Percentiles rank a stretch among this genome's conserved stretches.
These are phyloP conservation scores for Penicillium bovifimosum DNA, from an alignment of 495 filamentous ascomycete species.

Conservation along the genomic window DNA sequence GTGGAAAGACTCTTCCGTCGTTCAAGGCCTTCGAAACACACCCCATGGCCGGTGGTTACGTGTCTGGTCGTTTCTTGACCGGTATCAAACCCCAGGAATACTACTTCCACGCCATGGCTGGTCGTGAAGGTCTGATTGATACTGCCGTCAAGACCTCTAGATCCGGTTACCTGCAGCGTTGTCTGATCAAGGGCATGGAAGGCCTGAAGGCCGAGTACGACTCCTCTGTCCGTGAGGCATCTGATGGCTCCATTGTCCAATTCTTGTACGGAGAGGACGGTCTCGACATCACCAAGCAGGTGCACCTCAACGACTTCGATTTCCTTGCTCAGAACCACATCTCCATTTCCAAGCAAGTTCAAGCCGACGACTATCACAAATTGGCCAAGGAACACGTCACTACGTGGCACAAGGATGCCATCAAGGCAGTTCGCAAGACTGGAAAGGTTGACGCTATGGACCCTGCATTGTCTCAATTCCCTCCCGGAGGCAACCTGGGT, in stretches of 20 bases:
- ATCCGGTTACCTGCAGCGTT: conserved; percentile 95
- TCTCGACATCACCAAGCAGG: conserved; percentile 88
- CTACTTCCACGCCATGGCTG: conserved; percentile 99
- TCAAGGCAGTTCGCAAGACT: conserved; percentile 72
- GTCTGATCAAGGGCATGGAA: conserved; percentile 99
- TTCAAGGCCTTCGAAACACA: conserved; percentile 89
- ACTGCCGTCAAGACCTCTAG: conserved; percentile 97
- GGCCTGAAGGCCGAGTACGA: conserved; percentile 89
- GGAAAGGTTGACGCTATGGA: conserved; percentile 63
- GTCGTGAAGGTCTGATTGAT: conserved; percentile 97
- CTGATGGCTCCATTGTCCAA: conserved; percentile 88
- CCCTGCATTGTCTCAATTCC: conserved; percentile 66
- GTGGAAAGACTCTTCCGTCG: conserved; percentile 91
- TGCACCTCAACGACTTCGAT: conserved; percentile 82
- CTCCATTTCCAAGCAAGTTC: conserved; percentile 49
- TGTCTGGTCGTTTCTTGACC: conserved; percentile 95
- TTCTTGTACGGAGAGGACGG: conserved; percentile 98
- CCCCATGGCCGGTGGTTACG: conserved; percentile 87
- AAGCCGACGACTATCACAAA: conserved; percentile 43
- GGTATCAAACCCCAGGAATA: conserved; percentile 97
- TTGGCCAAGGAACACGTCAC: conserved; percentile 48
- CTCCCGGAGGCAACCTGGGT: conserved; percentile 70
- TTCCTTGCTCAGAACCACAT: conserved; percentile 78
- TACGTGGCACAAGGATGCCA: conserved; percentile 63
- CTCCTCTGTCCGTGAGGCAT: conserved; percentile 77